These are phyloP conservation scores for Trichophyton rubrum DNA, from an alignment of 2,329 filamentous ascomycete species.

Conservation along the genomic window DNA sequence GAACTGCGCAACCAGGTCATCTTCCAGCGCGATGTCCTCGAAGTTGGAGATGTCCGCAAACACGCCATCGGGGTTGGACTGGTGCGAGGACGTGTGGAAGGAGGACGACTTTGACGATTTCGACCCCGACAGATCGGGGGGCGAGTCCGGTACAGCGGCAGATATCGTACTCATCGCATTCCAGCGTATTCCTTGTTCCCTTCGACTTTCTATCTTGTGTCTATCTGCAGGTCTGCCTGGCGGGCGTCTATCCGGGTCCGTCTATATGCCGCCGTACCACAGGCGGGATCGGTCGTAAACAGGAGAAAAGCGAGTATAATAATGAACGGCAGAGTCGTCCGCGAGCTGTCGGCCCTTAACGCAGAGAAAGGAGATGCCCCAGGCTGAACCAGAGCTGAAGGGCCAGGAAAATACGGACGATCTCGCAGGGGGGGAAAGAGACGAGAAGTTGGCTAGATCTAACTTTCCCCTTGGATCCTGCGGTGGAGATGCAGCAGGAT, in stretches of 20 bases:
- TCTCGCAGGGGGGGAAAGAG: background rate
- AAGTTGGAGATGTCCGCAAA: conserved; percentile 69
- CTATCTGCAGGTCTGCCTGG: background rate
- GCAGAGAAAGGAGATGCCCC: conserved; percentile 1
- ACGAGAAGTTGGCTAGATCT: background rate
- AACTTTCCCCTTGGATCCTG: background rate
- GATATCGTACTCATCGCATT: conserved; percentile 33
- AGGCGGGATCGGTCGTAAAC: background rate
- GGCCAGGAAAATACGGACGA: background rate
- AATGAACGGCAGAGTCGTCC: background rate
- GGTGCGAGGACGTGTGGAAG: conserved; percentile 62
- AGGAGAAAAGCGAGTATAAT: background rate
- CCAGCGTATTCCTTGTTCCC: background rate
- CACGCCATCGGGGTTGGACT: conserved; percentile 55
- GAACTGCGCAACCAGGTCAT: conserved; percentile 38
- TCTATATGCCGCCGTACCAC: background rate
- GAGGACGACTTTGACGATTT: conserved; percentile 89
- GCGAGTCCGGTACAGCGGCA: conserved; percentile 48
- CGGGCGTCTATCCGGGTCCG: background rate
- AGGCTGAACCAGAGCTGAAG: background rate
- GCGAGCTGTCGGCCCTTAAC: too few species aligned
- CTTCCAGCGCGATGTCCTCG: conserved; percentile 82
- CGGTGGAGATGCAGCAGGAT: background rate
- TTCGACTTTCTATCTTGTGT: background rate
- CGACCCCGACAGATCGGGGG: conserved; percentile 66